A percentile compares a stretch with the other conserved stretches of the same genome.
Evolutionary conservation across 768 basidiomycete genomes (phyloP).

Genomic region (Saitozyma sp.): DNA sequence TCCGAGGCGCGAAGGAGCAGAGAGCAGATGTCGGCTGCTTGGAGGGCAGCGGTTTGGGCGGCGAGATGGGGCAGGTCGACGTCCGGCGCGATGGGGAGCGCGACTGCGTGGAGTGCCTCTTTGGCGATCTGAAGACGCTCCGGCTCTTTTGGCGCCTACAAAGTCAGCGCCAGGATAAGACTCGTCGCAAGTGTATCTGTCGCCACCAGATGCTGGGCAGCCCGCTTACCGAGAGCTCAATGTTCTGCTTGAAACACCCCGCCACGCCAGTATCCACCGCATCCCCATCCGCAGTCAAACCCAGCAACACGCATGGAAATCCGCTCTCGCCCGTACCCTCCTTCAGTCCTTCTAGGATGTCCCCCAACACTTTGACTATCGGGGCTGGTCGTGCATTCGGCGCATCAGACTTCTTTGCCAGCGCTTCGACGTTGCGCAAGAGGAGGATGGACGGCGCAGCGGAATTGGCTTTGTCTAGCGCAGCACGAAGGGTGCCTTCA

Average conservation of each 20-base stretch:
- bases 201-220: neutral
- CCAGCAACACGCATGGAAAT: constrained; percentile 74
- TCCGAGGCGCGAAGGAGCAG: constrained; percentile 65
- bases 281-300: constrained; percentile 68
- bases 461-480: constrained; percentile 71
- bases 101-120: constrained; percentile 54
- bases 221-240: constrained; percentile 66
- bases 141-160: constrained; percentile 75
- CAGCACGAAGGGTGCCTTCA: constrained; percentile 68
- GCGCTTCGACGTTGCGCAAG: constrained; percentile 63
- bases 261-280: constrained; percentile 65
- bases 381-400: constrained; percentile 18
- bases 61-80: constrained; percentile 73
- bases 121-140: constrained; percentile 68
- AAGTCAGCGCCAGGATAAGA: neutral
- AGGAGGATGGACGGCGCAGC: constrained; percentile 85
- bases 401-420: constrained; percentile 60
- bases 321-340: constrained; percentile 63
- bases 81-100: constrained; percentile 64
- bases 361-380: constrained; percentile 62
- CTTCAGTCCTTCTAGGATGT: constrained; percentile 52
- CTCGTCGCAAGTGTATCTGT: neutral
- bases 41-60: constrained; percentile 84
- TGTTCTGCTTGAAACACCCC: constrained; percentile 80
- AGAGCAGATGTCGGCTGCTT: constrained; percentile 74